A percentile compares a stretch with the other conserved stretches of the same genome.
Evolutionary conservation across 2,329 filamentous ascomycete species (phyloP).

Genomic region (Apiospora saccharicola): DNA sequence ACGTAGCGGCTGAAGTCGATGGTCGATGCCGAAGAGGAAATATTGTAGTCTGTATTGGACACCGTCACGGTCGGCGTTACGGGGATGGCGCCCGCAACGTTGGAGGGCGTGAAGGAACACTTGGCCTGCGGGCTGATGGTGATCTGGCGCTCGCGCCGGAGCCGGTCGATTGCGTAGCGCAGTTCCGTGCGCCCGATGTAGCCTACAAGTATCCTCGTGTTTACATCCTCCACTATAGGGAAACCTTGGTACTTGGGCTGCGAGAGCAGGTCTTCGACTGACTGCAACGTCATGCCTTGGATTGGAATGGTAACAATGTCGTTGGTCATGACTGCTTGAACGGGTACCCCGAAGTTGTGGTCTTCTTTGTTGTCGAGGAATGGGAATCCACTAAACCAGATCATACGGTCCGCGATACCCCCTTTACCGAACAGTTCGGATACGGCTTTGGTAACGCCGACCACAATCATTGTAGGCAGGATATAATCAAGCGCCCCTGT

Average conservation of each 20-base stretch:
- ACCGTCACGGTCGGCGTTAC: slow-evolving; percentile 61
- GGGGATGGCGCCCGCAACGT: slow-evolving; percentile 43
- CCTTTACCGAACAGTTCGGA: slow-evolving; percentile 92
- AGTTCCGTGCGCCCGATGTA: slow-evolving; percentile 95
- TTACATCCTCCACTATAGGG: slow-evolving; percentile 81
- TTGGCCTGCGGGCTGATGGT: slow-evolving; percentile 71
- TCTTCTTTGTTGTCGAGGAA: slow-evolving; percentile 98
- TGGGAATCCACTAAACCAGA: slow-evolving; percentile 97
- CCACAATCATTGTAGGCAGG: slow-evolving; percentile 97
- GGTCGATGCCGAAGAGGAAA: slow-evolving; percentile 54
- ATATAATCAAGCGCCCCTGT: slow-evolving; percentile 98
- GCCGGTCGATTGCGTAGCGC: slow-evolving; percentile 85
- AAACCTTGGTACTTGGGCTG: slow-evolving; percentile 91
- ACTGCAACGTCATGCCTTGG: slow-evolving; percentile 75
- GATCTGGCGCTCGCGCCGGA: slow-evolving; percentile 68
- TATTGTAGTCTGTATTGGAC: slow-evolving; percentile 64
- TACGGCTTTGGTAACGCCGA: slow-evolving; percentile 94
- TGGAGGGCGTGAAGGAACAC: slow-evolving; percentile 73
- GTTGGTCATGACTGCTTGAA: slow-evolving; percentile 87
- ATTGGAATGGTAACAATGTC: slow-evolving; percentile 78
- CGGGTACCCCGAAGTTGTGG: slow-evolving; percentile 93
- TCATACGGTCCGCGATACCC: slow-evolving; percentile 97
- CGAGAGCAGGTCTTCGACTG: slow-evolving; percentile 77
- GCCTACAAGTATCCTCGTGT: slow-evolving; percentile 77
- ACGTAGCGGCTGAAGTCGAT: slow-evolving; percentile 89